A percentile compares a stretch with the other conserved stretches of the same genome.
Conservation (phyloP, 768 basidiomycete genomes). For the Russula virescens region DNA sequence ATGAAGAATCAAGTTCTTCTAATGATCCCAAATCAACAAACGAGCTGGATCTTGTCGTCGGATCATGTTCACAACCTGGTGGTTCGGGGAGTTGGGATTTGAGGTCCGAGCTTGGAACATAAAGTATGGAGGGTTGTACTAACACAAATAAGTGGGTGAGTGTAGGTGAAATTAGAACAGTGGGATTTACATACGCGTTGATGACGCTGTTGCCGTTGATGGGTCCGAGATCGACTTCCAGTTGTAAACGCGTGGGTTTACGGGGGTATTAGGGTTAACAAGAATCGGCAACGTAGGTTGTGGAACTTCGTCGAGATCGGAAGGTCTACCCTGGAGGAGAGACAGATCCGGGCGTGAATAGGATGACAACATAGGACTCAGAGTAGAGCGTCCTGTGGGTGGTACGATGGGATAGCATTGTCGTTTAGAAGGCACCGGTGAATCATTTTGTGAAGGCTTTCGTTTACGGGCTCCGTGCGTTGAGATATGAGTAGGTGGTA, state of each 20-base stretch:
- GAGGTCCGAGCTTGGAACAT: slow-evolving; percentile 6
- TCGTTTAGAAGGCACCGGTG: neutral
- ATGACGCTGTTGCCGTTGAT: neutral
- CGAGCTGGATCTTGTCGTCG: neutral
- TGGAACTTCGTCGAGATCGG: neutral
- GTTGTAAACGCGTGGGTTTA: neutral
- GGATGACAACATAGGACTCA: neutral
- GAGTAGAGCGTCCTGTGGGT: neutral
- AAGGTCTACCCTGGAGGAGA: no score
- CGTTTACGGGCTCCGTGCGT: neutral
- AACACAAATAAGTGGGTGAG: neutral
- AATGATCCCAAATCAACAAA: neutral
- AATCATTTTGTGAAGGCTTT: neutral
- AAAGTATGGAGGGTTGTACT: neutral
- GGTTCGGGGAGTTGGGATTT: neutral
- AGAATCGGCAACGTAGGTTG: neutral
- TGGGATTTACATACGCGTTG: neutral
- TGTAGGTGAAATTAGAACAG: neutral
- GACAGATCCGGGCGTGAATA: neutral
- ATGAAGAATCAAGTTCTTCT: neutral
- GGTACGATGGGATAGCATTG: no score
- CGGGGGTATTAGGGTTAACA: neutral
- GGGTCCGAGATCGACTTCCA: slow-evolving; percentile 1
- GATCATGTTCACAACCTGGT: neutral
- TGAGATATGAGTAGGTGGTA: neutral